Conservation (phyloP, 768 basidiomycete species). For the Panaeolus cyanescens region DNA sequence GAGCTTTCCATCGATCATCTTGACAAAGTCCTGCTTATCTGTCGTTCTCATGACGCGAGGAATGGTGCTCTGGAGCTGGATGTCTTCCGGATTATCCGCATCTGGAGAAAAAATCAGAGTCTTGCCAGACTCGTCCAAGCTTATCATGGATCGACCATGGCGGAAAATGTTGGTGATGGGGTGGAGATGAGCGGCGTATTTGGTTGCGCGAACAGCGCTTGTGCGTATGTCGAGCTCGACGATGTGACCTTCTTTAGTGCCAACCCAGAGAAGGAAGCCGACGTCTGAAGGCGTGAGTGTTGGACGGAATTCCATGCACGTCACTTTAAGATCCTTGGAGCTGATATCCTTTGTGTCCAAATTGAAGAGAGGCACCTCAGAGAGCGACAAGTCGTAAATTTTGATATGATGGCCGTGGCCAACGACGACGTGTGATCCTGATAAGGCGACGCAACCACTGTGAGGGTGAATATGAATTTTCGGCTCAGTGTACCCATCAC, state of each 20-base stretch:
- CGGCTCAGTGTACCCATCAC: constrained; percentile 41
- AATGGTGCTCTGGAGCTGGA: constrained; percentile 47
- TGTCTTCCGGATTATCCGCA: constrained; percentile 36
- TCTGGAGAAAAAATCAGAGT: constrained; percentile 68
- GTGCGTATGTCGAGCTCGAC: constrained; percentile 78
- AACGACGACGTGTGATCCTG: constrained; percentile 62
- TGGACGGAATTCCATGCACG: constrained; percentile 77
- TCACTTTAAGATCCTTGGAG: constrained; percentile 69
- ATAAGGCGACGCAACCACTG: constrained; percentile 52
- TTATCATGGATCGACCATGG: constrained; percentile 70
- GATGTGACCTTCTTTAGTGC: constrained; percentile 88
- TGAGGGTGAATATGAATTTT: constrained; percentile 64
- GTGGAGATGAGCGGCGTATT: constrained; percentile 63
- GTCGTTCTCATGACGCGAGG: constrained; percentile 67
- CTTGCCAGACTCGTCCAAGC: constrained; percentile 87
- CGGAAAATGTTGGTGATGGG: constrained; percentile 76
- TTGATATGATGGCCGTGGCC: constrained; percentile 59
- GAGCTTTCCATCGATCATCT: constrained; percentile 70
- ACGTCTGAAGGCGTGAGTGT: constrained; percentile 43
- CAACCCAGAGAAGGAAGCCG: constrained; percentile 78
- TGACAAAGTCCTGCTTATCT: constrained; percentile 83
- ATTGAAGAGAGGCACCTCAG: constrained; percentile 44
- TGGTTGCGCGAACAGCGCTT: constrained; percentile 57
- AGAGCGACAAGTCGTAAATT: constrained; percentile 58
- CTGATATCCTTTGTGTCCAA: constrained; percentile 67